Evolutionary conservation across 2,329 filamentous ascomycete species (phyloP), one percentile per base, ranked within the genome.

Genomic region (Colletotrichum graminicola): DNA sequence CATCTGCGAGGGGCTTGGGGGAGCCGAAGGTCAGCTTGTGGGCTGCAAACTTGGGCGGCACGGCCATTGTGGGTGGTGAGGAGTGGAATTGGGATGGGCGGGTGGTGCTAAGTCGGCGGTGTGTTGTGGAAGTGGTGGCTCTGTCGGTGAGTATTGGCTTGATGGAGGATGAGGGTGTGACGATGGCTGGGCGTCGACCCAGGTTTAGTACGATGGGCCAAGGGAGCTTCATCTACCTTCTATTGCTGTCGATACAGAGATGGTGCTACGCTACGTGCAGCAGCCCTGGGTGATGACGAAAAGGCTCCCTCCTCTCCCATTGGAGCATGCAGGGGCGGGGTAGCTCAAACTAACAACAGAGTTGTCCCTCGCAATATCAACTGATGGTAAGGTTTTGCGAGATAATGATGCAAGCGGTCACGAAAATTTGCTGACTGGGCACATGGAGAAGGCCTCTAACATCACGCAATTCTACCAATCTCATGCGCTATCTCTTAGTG

Each of bases 31-130:
- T 78, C 61, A 94, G 86, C 80, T 89, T 92, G 77, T 93, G 91
- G 73, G 89, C 93, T 21, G 90, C 91, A 83, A 93, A 94, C 79
- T 92, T 93, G 75, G 93, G 93, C 75, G 92, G 89, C 76, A 95
- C 87, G 39, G 93, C 91, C 93, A 95, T 95, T 64, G 72, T 79
- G 71, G 66, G 12, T 26, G 26, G 21, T 60, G 62, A 69, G 45
- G 41, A 7, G n/a, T 52, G 62, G 29, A 52, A 49, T 18, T 29
- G 8, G 29, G 49, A 52, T 41, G 64, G 21, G 23, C 3, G 16
- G 29, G 57, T 49, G 21, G 63, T 62, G 23, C 12, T 62, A 23
- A 65, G 12, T 21, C n/a, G 49, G 45, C 36, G 36, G 47, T 32
- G 47, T 21, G 41, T n/a, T 32, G n/a, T 5, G 29, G 41, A 26